Base-by-base conservation (phyloP, 768 basidiomycete species). In the Phanerochaete sordida region DNA sequence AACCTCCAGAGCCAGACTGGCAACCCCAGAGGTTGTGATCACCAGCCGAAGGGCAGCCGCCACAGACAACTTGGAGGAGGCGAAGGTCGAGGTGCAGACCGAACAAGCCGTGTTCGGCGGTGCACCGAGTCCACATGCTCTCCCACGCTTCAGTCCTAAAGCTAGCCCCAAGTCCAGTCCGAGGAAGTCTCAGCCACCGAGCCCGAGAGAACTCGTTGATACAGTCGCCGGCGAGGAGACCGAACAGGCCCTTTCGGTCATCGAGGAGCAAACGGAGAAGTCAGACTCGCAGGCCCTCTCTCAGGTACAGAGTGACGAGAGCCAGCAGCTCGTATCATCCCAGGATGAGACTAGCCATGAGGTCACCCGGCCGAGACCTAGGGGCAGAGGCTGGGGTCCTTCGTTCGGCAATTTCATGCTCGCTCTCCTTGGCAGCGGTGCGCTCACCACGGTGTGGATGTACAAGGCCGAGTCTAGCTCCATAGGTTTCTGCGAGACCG, bases 401-500 rank as follows among this genome's bases (percentile, higher is more conserved):
- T 15, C 79, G 79, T 35, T 60, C 55, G 59, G 77, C 60, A 57
- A 77, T 5, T 61, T 79, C 28, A 61, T 76, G 11, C 59, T 80
- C 24, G 68, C 72, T 43, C 39, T 43, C 19, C 39, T 43, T 19
- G 39, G 39, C 31, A 24, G 65, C 24, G 56, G 61, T 9, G 54
- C 23, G 28, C 65, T 19, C 63, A 58, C 33, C 16, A 60, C 21
- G 23, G 73, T 77, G 21, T 64, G 77, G 65, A 76, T 77, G 19
- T 90, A 84, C 77, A 92, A 91, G 74, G 60, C 64, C 13, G 84
- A 88, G 64, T 91, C 91, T 5, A 76, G 85, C 2, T 70, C 78
- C 12, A 85, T 94, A 64, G 92, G 93, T 35, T 94, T 84, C 72
- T 94, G 92, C 68, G 84, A 90, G 62, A 72, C 81, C 35, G 87